Base-by-base conservation (phyloP, 371 early-diverging fungal genomes). In the Apophysomyces trapeziformis region DNA sequence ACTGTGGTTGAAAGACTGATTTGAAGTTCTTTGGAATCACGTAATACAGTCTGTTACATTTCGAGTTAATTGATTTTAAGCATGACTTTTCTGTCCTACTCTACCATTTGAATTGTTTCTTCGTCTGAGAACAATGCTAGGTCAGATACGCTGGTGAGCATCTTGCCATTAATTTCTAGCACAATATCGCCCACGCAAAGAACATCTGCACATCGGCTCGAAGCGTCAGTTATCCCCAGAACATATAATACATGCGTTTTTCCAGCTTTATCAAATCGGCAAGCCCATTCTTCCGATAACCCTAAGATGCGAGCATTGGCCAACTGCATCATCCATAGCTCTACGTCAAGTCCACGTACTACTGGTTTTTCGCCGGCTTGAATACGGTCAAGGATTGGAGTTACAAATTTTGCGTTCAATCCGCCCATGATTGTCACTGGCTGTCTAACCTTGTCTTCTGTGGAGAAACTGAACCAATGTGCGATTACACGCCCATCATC, bases 131-230 rank as follows among this genome's bases (percentile, higher is more conserved):
- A 74, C 9, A 71, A 70, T 4, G 82, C 74, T 16, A 94, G 71
- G 60, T 93, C 90, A 26, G 68, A 74, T 68, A 95, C 86, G 5
- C 86, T 69, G 4, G 87, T 85, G 2, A 91, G 79, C 5, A 82
- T 67, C n/a, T 76, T 61, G 35, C 89, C 92, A 58, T 93, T 83
- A 57, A 93, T 80, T 57, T 89, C 82, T 12, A 96, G 76, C 4
- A 96, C 78, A 38, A 96, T 74, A 70, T 97, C 96, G 14, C 93
- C 90, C 1, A 89, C 89, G 61, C 87, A 79, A 61, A 97, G 70
- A 8, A 88, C 72, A 44, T 74, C 68, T 4, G 89, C 84, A 1
- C 89, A 89, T 0, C 77, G 78, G 2, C 82, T 82, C 4, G 78
- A 77, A 13, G 76, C 61, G 32, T 86, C 80, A 32, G 88, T 72